Base-by-base conservation (phyloP, 2,329 filamentous ascomycete species). In the Alternaria brassicae region DNA sequence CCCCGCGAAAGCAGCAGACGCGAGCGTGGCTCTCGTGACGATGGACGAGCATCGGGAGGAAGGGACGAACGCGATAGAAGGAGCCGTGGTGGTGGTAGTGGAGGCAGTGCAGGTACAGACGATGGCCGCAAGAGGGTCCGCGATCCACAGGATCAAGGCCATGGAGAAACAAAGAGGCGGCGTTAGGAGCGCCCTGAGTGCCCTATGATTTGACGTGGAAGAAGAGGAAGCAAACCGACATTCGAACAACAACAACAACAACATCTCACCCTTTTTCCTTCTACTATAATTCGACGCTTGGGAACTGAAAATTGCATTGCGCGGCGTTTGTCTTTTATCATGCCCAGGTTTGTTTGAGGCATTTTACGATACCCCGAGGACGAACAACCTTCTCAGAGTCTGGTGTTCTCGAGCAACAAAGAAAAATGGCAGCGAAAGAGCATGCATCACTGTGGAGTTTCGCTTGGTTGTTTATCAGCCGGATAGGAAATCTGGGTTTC, bases 151-250 rank as follows among this genome's bases (percentile, higher is more conserved):
- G 69, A 72, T 36, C 65, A 68, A 52, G 57, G 53, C 27, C 69
- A 72, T 44, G 67, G 63, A 37, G 69, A 72, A 48, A 53, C 60
- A 12, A 72, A 72, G 60, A 65, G 69, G 41, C 65, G 69, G 32
- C 65, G 64, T 53, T 72, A 68, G 58, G 37, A 6, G 30, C 44
- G 30, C 44, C 19, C 28, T 23, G 17, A 34, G 44, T 23, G 32
- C 19, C 32, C 28, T 32, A 4, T 17, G 28, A 28, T 25, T 48
- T 48, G 44, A 28, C 44, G 5, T 36, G 44, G 13, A 48, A 34
- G 44, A 48, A 30, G 36, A 30, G 44, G 30, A 25, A 23, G 30
- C 28, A 21, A 36, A 9, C 3, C 44, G 44, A 36, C 44, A 48
- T 4, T 48, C 36, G 19, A 36, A 34, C 42, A 21, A 13, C 41